Conservation (phyloP, 2,329 filamentous ascomycete genomes). For the Trichophyton equinum region DNA sequence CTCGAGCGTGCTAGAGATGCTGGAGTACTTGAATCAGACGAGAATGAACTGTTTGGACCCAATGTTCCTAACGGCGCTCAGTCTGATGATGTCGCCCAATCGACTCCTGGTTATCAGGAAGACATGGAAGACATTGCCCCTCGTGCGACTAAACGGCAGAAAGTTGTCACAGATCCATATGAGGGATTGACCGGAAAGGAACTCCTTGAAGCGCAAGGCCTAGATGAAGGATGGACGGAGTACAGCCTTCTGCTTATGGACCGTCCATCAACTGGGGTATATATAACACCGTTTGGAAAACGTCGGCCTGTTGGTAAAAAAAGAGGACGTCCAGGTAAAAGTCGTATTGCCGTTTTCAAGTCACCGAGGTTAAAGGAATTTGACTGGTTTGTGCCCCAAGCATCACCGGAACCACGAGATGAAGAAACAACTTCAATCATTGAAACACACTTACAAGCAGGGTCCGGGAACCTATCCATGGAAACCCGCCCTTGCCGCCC, state of each 20-base stretch:
- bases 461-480: constrained; percentile 7
- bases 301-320: constrained; percentile 27
- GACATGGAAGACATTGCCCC: background rate
- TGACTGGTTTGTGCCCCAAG: constrained; percentile 24
- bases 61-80: background rate
- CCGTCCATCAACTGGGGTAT: constrained; percentile 28
- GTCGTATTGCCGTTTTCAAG: constrained; percentile 31
- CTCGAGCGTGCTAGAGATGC: background rate
- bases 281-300: constrained; percentile 29
- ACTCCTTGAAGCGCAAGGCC: constrained; percentile 26
- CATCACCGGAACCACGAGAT: background rate
- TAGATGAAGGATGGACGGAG: constrained; percentile 32
- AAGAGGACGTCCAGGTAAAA: constrained; percentile 28
- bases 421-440: background rate
- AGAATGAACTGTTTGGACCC: background rate
- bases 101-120: background rate
- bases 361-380: constrained; percentile 22
- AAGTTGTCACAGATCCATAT: background rate
- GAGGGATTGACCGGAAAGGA: constrained; percentile 23
- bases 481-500: background rate
- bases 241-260: constrained; percentile 28
- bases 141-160: background rate
- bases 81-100: background rate
- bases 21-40: background rate
- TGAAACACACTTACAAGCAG: background rate